phyloP scores from a whole-genome alignment of 257 asterid species.

The Capsicum pubescens region DNA sequence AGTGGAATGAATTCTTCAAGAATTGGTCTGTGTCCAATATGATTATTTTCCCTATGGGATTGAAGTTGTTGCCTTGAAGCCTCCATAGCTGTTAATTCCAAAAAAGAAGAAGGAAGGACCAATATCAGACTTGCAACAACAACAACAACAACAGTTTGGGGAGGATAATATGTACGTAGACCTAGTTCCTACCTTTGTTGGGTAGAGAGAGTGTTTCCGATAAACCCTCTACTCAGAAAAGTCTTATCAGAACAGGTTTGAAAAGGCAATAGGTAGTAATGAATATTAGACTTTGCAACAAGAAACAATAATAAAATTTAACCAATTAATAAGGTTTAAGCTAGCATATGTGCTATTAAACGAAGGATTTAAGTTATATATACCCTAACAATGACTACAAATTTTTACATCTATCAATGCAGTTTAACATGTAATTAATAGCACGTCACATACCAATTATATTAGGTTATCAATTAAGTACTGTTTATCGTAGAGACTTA shows the following conservation, averaged over 20 bases:
- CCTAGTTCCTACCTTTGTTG: too few species aligned
- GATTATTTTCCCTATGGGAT: conserved; percentile 46
- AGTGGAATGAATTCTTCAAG: conserved; percentile 93
- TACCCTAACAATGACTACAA: background rate
- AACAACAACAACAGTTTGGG: background rate
- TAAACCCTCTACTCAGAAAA: background rate
- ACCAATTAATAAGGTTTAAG: background rate
- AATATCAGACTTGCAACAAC: background rate
- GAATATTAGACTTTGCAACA: background rate
- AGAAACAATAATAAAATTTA: background rate
- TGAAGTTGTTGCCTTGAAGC: conserved; percentile 85
- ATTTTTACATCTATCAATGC: background rate
- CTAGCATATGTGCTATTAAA: background rate
- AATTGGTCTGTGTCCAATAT: conserved; percentile 60
- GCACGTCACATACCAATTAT: background rate
- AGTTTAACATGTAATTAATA: background rate
- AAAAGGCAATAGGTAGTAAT: background rate
- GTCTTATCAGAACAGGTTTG: background rate
- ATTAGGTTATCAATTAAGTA: background rate
- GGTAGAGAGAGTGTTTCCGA: background rate
- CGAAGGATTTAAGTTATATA: background rate
- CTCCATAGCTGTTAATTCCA: conserved; percentile 68
- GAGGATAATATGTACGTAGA: background rate
- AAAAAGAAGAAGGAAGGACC: background rate
- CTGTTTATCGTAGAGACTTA: background rate